A percentile compares a stretch with the other conserved stretches of the same genome.
Evolutionary conservation across 805 yeast genomes (phyloP).

Genomic region (Debaryomyces hansenii): DNA sequence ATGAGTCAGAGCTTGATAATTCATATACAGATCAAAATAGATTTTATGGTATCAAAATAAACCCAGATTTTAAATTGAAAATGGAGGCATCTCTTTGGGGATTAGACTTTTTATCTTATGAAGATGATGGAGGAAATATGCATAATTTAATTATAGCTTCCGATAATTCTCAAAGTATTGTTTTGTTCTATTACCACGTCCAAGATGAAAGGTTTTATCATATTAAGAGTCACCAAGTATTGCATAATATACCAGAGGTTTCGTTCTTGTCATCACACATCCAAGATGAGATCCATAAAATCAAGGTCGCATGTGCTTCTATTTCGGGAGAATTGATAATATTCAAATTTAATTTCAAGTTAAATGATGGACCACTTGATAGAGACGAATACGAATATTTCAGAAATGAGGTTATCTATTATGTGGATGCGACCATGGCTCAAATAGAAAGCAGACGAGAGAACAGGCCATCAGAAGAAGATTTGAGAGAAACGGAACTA

Average conservation of each 20-base stretch:
- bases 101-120: slow-evolving; percentile 40
- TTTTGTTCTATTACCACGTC: slow-evolving; percentile 36
- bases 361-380: slow-evolving; percentile 26
- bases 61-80: slow-evolving; percentile 27
- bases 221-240: slow-evolving; percentile 40
- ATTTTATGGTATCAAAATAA: slow-evolving; percentile 19
- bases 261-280: slow-evolving; percentile 29
- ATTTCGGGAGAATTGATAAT: slow-evolving; percentile 48
- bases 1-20: slow-evolving; percentile 1
- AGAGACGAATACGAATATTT: slow-evolving; percentile 11
- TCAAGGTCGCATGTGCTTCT: slow-evolving; percentile 38
- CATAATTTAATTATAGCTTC: slow-evolving; percentile 46
- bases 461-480: background rate
- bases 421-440: slow-evolving; percentile 28
- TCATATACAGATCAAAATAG: slow-evolving; percentile 1
- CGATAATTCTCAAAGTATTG: slow-evolving; percentile 52
- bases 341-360: slow-evolving; percentile 32
- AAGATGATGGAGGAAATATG: slow-evolving; percentile 12
- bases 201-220: slow-evolving; percentile 25
- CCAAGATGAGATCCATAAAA: slow-evolving; percentile 19
- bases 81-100: slow-evolving; percentile 63
- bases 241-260: slow-evolving; percentile 58
- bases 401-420: slow-evolving; percentile 14
- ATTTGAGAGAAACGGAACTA: background rate
- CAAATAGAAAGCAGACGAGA: slow-evolving; percentile 17